These are phyloP conservation scores for Ophiocordyceps unilateralis DNA, from an alignment of 2,329 filamentous ascomycete genomes.

Conservation along the genomic window DNA sequence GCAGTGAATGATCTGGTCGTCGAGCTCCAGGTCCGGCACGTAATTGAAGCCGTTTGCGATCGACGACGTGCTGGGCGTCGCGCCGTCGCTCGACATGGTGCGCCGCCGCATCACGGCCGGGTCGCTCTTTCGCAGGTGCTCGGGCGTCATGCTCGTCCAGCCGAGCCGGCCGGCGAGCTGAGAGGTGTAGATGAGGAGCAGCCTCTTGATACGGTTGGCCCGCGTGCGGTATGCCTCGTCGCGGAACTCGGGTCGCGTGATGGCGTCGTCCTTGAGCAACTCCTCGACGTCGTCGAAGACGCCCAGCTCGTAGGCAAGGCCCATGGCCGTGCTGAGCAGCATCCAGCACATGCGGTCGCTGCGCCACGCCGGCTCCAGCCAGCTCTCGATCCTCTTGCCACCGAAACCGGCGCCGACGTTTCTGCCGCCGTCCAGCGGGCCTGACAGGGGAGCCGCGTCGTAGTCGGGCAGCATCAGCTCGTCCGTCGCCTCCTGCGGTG, in stretches of 20 bases:
- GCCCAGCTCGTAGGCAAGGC: conserved; percentile 80
- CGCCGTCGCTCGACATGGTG: conserved; percentile 33
- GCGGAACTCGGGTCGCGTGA: conserved; percentile 48
- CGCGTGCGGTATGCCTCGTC: conserved; percentile 64
- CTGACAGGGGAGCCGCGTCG: conserved; percentile 26
- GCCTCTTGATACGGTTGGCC: conserved; percentile 63
- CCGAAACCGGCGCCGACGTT: conserved; percentile 42
- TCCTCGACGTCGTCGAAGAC: conserved; percentile 87
- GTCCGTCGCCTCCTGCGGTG: conserved; percentile 58
- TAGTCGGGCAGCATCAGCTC: conserved; percentile 49
- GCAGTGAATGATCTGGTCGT: conserved; percentile 62
- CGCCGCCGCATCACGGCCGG: conserved; percentile 35
- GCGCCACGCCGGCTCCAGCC: conserved; percentile 91
- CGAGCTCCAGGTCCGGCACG: conserved; percentile 47
- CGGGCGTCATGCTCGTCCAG: conserved; percentile 84
- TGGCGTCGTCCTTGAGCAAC: conserved; percentile 38
- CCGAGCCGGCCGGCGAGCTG: conserved; percentile 87
- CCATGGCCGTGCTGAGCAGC: conserved; percentile 79
- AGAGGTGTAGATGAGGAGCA: conserved; percentile 80
- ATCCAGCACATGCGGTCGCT: conserved; percentile 97
- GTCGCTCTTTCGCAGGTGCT: conserved; percentile 40
- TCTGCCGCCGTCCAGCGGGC: conserved; percentile 16
- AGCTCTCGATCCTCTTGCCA: conserved; percentile 77
- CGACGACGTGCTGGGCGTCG: conserved; percentile 43
- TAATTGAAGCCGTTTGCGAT: conserved; percentile 45